A percentile compares a stretch with the other conserved stretches of the same genome.
These are phyloP conservation scores for Kuraishia floccosa DNA, from an alignment of 805 yeast species.

Conservation along the genomic window DNA sequence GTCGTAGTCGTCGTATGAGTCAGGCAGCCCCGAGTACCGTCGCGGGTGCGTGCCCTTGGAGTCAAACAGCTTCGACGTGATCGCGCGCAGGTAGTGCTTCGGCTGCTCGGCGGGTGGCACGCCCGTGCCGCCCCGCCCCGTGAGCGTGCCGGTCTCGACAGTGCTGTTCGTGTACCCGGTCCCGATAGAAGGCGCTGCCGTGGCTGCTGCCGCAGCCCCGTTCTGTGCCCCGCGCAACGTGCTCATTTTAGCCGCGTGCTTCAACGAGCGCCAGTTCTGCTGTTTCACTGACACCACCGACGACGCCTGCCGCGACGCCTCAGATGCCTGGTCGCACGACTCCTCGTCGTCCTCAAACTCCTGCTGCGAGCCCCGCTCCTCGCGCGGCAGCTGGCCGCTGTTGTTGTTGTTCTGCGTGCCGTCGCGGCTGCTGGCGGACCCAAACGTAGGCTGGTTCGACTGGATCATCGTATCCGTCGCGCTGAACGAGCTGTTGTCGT, in stretches of 20 bases:
- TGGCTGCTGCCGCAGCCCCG: too few species aligned
- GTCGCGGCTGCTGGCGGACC: background rate
- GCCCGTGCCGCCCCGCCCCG: background rate
- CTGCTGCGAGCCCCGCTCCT: too few species aligned
- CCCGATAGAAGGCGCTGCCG: too few species aligned
- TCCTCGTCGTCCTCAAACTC: too few species aligned
- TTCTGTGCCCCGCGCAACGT: too few species aligned
- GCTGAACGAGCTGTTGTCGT: slow-evolving; percentile 1
- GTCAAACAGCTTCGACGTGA: slow-evolving; percentile 66
- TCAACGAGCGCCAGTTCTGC: too few species aligned
- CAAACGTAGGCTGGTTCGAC: background rate
- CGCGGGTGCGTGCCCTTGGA: slow-evolving; percentile 63
- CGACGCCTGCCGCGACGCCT: too few species aligned
- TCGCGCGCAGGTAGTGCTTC: slow-evolving; percentile 27
- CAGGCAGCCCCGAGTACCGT: slow-evolving; percentile 48
- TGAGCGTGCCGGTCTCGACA: background rate
- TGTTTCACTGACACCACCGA: too few species aligned
- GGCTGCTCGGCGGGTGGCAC: too few species aligned
- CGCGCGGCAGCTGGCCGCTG: background rate
- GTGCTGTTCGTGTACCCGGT: too few species aligned
- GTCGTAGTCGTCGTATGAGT: slow-evolving; percentile 40
- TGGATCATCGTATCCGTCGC: background rate
- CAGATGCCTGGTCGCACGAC: too few species aligned
- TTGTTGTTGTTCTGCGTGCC: background rate
- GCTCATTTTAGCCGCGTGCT: too few species aligned